A percentile compares a stretch with the other conserved stretches of the same genome.
Conservation (phyloP, 2,329 filamentous ascomycete species). For the Beauveria caledonica region DNA sequence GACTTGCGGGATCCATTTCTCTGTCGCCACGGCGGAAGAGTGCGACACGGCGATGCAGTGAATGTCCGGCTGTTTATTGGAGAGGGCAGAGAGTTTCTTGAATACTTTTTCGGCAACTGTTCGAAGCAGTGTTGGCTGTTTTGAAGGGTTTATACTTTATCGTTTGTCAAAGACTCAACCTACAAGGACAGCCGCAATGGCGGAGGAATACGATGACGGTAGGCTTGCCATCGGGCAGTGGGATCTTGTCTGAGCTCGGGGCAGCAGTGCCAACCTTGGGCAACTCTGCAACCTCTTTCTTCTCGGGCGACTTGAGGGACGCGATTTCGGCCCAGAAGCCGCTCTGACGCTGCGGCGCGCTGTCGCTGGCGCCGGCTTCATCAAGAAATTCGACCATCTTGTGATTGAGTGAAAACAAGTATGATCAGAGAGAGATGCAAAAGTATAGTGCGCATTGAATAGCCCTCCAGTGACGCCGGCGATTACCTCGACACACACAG, state of each 20-base stretch:
- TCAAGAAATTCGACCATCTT: not conserved
- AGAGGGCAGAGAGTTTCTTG: conserved; percentile 42
- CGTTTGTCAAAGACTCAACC: conserved; percentile 16
- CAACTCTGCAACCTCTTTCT: conserved; percentile 35
- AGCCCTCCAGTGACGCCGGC: not conserved
- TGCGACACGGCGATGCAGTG: conserved; percentile 57
- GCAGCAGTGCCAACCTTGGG: conserved; percentile 48
- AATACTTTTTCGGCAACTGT: conserved; percentile 63
- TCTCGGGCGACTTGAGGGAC: conserved; percentile 31
- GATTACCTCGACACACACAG: not conserved
- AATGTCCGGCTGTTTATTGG: conserved; percentile 39
- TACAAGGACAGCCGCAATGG: conserved; percentile 69
- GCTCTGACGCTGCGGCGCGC: conserved; percentile 7
- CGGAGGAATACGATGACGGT: conserved; percentile 60
- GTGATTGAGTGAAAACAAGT: not conserved
- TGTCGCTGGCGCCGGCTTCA: not conserved
- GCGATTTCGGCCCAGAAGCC: conserved; percentile 31
- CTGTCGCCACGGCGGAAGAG: conserved; percentile 42
- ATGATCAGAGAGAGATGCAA: not conserved
- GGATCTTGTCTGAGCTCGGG: conserved; percentile 44
- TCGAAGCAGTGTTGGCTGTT: not conserved
- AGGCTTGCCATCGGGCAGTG: conserved; percentile 45
- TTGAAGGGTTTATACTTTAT: not conserved
- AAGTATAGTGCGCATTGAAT: not conserved
- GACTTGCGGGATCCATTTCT: conserved; percentile 48